A percentile compares a stretch with the other conserved stretches of the same genome.
These are phyloP conservation scores for Aspergillus glaucus DNA, from an alignment of 2,329 filamentous ascomycete species.

Conservation along the genomic window DNA sequence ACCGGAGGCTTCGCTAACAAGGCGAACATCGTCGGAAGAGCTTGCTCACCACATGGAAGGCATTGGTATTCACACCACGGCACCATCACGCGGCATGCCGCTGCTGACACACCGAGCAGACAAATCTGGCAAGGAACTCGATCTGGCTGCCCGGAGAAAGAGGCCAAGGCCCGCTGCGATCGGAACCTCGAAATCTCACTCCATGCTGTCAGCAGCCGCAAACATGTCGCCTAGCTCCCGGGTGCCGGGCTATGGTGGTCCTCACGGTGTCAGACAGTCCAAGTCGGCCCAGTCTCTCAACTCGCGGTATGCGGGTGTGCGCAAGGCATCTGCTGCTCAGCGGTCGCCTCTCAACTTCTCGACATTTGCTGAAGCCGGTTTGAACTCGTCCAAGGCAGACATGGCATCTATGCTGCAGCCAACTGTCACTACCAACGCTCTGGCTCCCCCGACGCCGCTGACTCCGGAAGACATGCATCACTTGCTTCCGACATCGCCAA, in stretches of 20 bases:
- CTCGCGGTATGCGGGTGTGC: slow-evolving; percentile 40
- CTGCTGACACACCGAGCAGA: slow-evolving; percentile 22
- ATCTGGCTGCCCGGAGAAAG: slow-evolving; percentile 42
- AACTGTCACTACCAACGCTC: slow-evolving; percentile 27
- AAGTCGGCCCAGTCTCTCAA: slow-evolving; percentile 42
- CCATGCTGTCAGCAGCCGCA: slow-evolving; percentile 32
- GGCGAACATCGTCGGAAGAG: slow-evolving; percentile 30
- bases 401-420: slow-evolving; percentile 27
- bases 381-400: slow-evolving; percentile 29
- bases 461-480: slow-evolving; percentile 39
- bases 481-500: slow-evolving; percentile 35
- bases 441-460: slow-evolving; percentile 39
- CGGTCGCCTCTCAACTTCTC: slow-evolving; percentile 43
- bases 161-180: slow-evolving; percentile 42
- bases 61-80: slow-evolving; percentile 29
- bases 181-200: slow-evolving; percentile 35
- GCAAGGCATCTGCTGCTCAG: slow-evolving; percentile 41
- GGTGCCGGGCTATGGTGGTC: slow-evolving; percentile 24
- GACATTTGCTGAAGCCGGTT: slow-evolving; percentile 39
- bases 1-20: slow-evolving; percentile 21
- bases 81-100: slow-evolving; percentile 15
- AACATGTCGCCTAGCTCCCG: slow-evolving; percentile 38
- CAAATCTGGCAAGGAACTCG: slow-evolving; percentile 34
- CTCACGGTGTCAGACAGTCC: slow-evolving; percentile 39
- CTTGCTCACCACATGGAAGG: slow-evolving; percentile 27